A percentile compares a stretch with the other conserved stretches of the same genome.
Evolutionary conservation across 345 rosid genomes (phyloP).

Genomic region (Brassica juncea): DNA sequence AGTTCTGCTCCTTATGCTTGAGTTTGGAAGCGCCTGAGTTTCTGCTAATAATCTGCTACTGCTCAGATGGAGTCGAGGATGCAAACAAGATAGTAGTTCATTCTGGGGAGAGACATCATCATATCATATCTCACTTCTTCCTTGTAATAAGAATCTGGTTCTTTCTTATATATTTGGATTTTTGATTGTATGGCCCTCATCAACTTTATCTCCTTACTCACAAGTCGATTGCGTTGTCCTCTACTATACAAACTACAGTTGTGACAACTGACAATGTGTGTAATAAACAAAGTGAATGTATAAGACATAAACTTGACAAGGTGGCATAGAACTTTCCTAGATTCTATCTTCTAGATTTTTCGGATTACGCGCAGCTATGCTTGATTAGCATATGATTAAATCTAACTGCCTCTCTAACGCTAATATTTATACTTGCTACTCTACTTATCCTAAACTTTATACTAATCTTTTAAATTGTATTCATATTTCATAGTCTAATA

Average conservation of each 20-base stretch:
- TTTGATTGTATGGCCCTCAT: conserved; percentile 35
- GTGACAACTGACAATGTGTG: conserved; percentile 5
- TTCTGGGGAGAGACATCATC: conserved; percentile 23
- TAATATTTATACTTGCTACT: no score
- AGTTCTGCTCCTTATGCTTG: conserved; percentile 17
- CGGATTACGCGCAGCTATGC: no score
- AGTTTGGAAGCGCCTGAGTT: conserved; percentile 24
- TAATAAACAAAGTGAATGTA: conserved; percentile 13
- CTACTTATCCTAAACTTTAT: no score
- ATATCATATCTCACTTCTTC: conserved; percentile 2
- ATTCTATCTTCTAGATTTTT: no score
- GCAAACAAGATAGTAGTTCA: conserved; percentile 32
- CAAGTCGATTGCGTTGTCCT: background rate
- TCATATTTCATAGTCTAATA: no score
- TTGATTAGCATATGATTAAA: no score
- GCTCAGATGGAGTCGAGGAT: conserved; percentile 27
- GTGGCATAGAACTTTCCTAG: background rate
- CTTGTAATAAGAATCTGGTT: background rate
- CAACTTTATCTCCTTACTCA: conserved; percentile 25
- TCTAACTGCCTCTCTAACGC: no score
- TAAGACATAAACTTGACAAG: background rate
- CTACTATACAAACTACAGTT: conserved; percentile 20
- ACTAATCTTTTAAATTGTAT: no score
- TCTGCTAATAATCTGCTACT: conserved; percentile 6
- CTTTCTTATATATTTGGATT: conserved; percentile 12